Conservation (phyloP, 257 asterid genomes). For the Plantago major region DNA sequence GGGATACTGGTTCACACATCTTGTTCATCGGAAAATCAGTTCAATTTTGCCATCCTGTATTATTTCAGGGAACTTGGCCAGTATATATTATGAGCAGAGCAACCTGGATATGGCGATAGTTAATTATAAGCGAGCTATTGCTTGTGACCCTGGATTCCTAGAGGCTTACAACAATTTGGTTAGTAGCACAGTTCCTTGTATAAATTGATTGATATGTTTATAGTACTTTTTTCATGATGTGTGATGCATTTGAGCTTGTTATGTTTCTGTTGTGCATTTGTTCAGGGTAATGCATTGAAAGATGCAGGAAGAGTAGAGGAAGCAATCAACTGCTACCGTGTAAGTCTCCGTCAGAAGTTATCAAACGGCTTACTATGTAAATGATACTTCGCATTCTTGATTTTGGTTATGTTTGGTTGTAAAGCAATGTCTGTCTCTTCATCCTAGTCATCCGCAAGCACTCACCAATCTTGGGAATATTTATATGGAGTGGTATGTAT, state of each 20-base stretch:
- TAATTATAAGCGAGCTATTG: slow-evolving; percentile 86
- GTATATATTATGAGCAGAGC: slow-evolving; percentile 90
- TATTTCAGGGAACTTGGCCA: slow-evolving; percentile 85
- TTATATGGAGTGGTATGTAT: slow-evolving; percentile 91
- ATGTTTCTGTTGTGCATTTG: slow-evolving; percentile 5
- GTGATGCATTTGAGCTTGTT: slow-evolving; percentile 15
- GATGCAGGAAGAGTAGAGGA: slow-evolving; percentile 96
- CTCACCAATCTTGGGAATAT: slow-evolving; percentile 96
- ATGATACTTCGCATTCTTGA: slow-evolving; percentile 15
- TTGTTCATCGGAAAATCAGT: slow-evolving; percentile 6
- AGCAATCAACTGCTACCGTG: slow-evolving; percentile 87
- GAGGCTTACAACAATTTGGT: slow-evolving; percentile 98
- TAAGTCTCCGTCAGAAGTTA: slow-evolving; percentile 33
- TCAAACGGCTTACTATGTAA: slow-evolving; percentile 15
- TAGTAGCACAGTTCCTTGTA: slow-evolving; percentile 17
- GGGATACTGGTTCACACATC: neutral
- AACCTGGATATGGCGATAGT: slow-evolving; percentile 93
- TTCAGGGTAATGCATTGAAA: slow-evolving; percentile 94
- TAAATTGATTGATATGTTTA: neutral
- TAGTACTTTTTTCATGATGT: neutral
- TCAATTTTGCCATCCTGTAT: slow-evolving; percentile 8
- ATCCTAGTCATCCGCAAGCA: slow-evolving; percentile 97
- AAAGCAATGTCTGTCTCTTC: slow-evolving; percentile 95
- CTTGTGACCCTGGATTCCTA: slow-evolving; percentile 85
- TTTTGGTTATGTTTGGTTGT: slow-evolving; percentile 22